Conservation (phyloP, 2,329 filamentous ascomycete species). For the Pseudogymnoascus sp. region DNA sequence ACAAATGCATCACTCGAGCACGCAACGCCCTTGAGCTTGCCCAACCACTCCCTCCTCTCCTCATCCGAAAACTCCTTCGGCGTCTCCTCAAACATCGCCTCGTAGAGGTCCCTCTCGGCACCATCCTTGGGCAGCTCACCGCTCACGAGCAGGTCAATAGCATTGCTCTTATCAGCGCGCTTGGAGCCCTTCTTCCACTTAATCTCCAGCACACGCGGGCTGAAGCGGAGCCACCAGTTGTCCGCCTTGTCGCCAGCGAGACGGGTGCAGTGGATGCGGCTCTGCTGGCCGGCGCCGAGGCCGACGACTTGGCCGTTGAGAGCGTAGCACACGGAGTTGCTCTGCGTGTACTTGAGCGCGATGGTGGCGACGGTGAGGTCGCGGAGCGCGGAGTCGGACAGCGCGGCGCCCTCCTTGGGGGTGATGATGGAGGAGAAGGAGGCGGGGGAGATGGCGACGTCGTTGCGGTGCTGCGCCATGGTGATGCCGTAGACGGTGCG, state of each 20-base stretch:
- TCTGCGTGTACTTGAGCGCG: slow-evolving; percentile 96
- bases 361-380: slow-evolving; percentile 95
- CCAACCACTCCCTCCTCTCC: slow-evolving; percentile 80
- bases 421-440: slow-evolving; percentile 82
- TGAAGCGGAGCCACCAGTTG: slow-evolving; percentile 99
- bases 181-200: slow-evolving; percentile 98
- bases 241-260: slow-evolving; percentile 97
- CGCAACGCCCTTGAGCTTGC: slow-evolving; percentile 72
- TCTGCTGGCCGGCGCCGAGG: slow-evolving; percentile 93
- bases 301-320: slow-evolving; percentile 89
- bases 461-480: slow-evolving; percentile 86
- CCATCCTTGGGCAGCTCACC: slow-evolving; percentile 79
- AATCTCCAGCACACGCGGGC: slow-evolving; percentile 76
- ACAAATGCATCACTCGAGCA: slow-evolving; percentile 94
- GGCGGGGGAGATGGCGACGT: slow-evolving; percentile 74
- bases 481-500: slow-evolving; percentile 86
- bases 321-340: slow-evolving; percentile 97
- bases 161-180: slow-evolving; percentile 95
- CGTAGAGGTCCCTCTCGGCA: slow-evolving; percentile 77
- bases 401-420: slow-evolving; percentile 65
- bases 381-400: slow-evolving; percentile 75
- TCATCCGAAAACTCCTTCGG: slow-evolving; percentile 73
- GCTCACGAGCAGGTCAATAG: slow-evolving; percentile 89
- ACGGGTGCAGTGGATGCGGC: slow-evolving; percentile 95
- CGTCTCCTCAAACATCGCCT: slow-evolving; percentile 83